These are phyloP conservation scores for Rhinocladiella mackenziei DNA, from an alignment of 2,329 filamentous ascomycete species.

Conservation along the genomic window DNA sequence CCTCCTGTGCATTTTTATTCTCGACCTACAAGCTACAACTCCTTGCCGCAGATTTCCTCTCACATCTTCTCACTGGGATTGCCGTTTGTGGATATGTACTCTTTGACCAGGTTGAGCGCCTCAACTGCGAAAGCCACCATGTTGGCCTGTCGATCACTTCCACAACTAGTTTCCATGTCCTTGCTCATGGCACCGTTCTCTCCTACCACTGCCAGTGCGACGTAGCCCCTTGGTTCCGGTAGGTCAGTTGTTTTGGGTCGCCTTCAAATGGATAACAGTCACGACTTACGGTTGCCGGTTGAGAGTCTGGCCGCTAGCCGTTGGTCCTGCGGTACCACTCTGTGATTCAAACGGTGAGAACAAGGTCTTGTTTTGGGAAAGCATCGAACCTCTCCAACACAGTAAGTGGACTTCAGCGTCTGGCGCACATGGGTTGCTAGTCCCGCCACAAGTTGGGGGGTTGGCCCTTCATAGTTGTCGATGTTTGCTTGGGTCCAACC, in stretches of 20 bases:
- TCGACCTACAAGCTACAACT: too few relatives aligned
- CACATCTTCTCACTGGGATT: constrained; percentile 14
- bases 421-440: constrained; percentile 55
- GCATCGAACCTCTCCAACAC: constrained; percentile 19
- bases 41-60: constrained; percentile 2
- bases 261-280: too few relatives aligned
- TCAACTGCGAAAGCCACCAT: constrained; percentile 61
- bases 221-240: constrained; percentile 49
- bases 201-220: constrained; percentile 56
- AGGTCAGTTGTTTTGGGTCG: constrained; percentile 9
- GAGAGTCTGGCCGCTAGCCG: constrained; percentile 49
- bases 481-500: constrained; percentile 57
- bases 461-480: constrained; percentile 57
- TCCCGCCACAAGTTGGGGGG: constrained; percentile 53
- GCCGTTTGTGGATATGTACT: constrained; percentile 45
- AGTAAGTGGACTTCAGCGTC: constrained; percentile 54
- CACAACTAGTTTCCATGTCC: constrained; percentile 55
- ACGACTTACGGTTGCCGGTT: constrained; percentile 53
- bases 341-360: too few relatives aligned
- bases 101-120: constrained; percentile 53
- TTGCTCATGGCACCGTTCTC: constrained; percentile 49
- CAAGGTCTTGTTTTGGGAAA: too few relatives aligned
- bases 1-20: too few relatives aligned
- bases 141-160: constrained; percentile 54
- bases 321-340: constrained; percentile 62